phyloP scores from a whole-genome alignment of 768 basidiomycete species.

The Pulveroboletus sp. region DNA sequence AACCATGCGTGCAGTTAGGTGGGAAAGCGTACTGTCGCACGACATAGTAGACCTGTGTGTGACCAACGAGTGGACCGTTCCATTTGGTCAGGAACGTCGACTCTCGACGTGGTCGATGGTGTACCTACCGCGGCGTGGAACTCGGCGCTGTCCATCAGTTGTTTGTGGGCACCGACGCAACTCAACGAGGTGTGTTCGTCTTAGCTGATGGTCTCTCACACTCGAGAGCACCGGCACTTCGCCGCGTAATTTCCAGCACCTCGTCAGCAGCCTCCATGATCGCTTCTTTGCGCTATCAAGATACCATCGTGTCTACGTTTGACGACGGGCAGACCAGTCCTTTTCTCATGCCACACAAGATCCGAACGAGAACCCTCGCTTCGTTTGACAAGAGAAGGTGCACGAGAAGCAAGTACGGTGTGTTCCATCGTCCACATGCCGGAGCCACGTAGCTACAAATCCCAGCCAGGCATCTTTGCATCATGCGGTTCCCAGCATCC shows the following conservation, averaged over 20 bases:
- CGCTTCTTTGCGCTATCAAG: too few relatives aligned
- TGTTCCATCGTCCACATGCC: neutral
- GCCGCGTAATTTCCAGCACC: too few relatives aligned
- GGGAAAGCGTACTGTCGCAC: conserved; percentile 43
- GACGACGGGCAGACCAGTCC: too few relatives aligned
- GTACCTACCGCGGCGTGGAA: conserved; percentile 54
- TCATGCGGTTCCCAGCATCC: neutral
- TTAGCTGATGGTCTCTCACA: too few relatives aligned
- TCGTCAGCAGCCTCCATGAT: too few relatives aligned
- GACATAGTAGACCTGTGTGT: conserved; percentile 60
- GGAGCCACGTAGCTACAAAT: too few relatives aligned
- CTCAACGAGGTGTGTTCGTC: neutral
- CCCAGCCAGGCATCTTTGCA: neutral
- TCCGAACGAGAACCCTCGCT: too few relatives aligned
- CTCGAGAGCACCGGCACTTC: too few relatives aligned
- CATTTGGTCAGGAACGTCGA: neutral
- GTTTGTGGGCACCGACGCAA: neutral
- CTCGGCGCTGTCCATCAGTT: conserved; percentile 52
- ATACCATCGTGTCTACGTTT: too few relatives aligned
- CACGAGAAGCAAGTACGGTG: too few relatives aligned
- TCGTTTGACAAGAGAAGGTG: too few relatives aligned
- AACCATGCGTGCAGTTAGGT: neutral
- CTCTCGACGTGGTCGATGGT: neutral
- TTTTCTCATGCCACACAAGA: too few relatives aligned
- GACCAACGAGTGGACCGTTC: neutral